phyloP scores from a whole-genome alignment of 2,329 filamentous ascomycete species.

The Talaromyces verruculosus region DNA sequence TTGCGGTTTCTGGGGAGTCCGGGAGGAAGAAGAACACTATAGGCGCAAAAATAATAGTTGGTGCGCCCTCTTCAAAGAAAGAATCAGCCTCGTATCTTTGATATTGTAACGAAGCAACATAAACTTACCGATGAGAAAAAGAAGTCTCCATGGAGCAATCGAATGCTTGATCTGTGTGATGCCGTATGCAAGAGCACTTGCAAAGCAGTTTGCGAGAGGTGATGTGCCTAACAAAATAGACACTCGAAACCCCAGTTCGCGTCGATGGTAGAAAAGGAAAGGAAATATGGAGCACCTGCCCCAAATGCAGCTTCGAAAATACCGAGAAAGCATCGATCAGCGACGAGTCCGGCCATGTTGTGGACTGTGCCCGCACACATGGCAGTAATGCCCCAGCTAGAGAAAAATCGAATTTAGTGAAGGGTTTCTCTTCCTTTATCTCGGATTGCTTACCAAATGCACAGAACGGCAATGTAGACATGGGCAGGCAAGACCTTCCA shows the following conservation, averaged over 20 bases:
- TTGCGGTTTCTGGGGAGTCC: not conserved
- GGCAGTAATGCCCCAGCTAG: not conserved
- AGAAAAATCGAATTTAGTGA: not conserved
- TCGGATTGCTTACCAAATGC: not conserved
- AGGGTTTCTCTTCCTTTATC: not conserved
- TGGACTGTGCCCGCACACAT: not conserved
- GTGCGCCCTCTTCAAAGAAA: not conserved
- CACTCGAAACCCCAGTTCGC: conserved; percentile 72
- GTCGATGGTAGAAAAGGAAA: conserved; percentile 56
- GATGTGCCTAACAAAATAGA: conserved; percentile 74
- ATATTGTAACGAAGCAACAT: not conserved
- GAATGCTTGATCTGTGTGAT: conserved; percentile 51
- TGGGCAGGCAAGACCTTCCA: conserved; percentile 8
- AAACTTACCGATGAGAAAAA: conserved; percentile 20
- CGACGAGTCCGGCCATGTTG: conserved; percentile 14
- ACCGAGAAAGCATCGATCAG: conserved; percentile 24
- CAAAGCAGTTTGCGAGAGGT: conserved; percentile 58
- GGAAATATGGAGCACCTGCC: conserved; percentile 29
- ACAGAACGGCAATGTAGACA: not conserved
- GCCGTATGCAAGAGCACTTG: conserved; percentile 67
- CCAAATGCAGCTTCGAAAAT: conserved; percentile 21
- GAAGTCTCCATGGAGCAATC: conserved; percentile 13
- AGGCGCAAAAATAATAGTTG: not conserved
- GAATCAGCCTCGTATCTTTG: not conserved
- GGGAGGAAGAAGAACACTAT: not conserved